A percentile compares a stretch with the other conserved stretches of the same genome.
These are phyloP conservation scores for Colletotrichum neosansevieriae DNA, from an alignment of 2,329 filamentous ascomycete genomes.

Conservation along the genomic window DNA sequence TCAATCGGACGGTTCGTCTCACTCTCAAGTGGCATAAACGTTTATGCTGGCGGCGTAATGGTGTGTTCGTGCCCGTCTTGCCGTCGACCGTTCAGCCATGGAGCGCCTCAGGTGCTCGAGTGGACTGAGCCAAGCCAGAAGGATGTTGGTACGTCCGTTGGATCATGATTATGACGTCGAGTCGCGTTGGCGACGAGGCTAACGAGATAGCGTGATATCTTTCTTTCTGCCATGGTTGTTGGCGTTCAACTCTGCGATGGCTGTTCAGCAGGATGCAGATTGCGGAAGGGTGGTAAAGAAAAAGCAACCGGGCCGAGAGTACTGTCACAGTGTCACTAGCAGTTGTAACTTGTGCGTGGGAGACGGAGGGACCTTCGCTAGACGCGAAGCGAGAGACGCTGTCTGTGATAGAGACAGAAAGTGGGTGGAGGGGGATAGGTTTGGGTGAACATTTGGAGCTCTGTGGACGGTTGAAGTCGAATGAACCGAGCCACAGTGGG, in stretches of 20 bases:
- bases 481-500: slow-evolving; percentile 14
- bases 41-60: slow-evolving; percentile 12
- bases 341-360: not conserved
- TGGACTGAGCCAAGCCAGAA: slow-evolving; percentile 30
- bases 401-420: not conserved
- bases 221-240: slow-evolving; percentile 13
- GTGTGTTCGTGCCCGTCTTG: slow-evolving; percentile 1
- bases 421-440: not conserved
- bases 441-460: not conserved
- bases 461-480: not conserved
- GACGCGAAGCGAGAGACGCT: slow-evolving; percentile 1
- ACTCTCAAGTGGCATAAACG: slow-evolving; percentile 30
- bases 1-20: slow-evolving; percentile 25
- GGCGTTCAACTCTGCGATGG: not conserved
- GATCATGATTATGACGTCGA: slow-evolving; percentile 31
- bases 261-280: slow-evolving; percentile 1
- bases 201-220: slow-evolving; percentile 1
- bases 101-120: not conserved
- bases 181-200: slow-evolving; percentile 7
- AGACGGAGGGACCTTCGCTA: not conserved
- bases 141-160: slow-evolving; percentile 12
- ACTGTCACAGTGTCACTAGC: not conserved
- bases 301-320: slow-evolving; percentile 1
- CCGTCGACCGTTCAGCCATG: no score
- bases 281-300: not conserved